A percentile compares a stretch with the other conserved stretches of the same genome.
Conservation (phyloP, 768 basidiomycete genomes). For the Leccinum barrowsii region DNA sequence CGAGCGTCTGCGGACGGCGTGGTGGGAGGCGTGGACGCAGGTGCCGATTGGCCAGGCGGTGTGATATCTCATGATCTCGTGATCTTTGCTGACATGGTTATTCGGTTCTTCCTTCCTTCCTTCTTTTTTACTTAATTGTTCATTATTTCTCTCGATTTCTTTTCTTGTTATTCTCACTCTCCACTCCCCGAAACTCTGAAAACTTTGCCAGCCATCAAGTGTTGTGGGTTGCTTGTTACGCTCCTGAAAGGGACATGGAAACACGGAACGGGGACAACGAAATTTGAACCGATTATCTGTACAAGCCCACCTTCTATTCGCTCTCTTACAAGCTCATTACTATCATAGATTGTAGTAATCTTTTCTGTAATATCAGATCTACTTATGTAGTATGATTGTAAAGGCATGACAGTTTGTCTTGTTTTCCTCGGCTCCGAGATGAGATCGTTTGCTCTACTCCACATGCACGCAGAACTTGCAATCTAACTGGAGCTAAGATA, state of each 20-base stretch:
- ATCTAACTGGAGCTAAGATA: background rate
- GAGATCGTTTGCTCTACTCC: background rate
- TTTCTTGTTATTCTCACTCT: background rate
- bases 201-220: background rate
- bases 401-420: background rate
- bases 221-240: background rate
- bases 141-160: background rate
- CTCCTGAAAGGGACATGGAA: background rate
- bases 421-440: background rate
- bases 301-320: background rate
- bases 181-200: background rate
- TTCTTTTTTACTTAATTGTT: background rate
- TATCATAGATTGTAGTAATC: background rate
- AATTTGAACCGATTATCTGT: background rate
- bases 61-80: constrained; percentile 11
- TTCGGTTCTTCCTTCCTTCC: background rate
- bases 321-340: background rate
- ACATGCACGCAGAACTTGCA: background rate
- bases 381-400: background rate
- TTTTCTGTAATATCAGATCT: background rate
- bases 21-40: constrained; percentile 42
- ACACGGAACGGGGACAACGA: background rate
- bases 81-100: background rate
- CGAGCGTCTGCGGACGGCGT: constrained; percentile 31
- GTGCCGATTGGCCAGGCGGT: constrained; percentile 34